Evolutionary conservation across 2,329 filamentous ascomycete genomes (phyloP).

Genomic region (Ophiocordyceps australis): DNA sequence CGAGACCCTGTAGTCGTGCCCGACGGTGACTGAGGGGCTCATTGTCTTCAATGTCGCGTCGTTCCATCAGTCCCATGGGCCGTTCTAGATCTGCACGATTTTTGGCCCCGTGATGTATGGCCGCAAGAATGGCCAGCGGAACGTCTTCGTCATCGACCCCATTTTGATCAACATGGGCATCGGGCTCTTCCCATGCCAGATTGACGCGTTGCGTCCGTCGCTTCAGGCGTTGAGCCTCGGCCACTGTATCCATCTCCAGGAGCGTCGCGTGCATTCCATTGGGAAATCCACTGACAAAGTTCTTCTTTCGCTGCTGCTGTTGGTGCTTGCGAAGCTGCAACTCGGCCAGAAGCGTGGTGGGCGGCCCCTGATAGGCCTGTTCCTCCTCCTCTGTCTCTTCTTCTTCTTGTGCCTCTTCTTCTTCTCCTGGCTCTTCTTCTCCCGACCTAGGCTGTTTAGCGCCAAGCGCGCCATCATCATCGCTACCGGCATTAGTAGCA

Average conservation of each 20-base stretch:
- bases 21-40: slow-evolving; percentile 70
- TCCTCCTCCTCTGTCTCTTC: slow-evolving; percentile 23
- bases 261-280: slow-evolving; percentile 83
- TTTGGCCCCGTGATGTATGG: slow-evolving; percentile 33
- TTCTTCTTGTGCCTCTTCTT: slow-evolving; percentile 18
- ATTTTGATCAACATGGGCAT: slow-evolving; percentile 22
- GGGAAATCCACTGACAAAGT: slow-evolving; percentile 40
- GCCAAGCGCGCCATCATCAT: slow-evolving; percentile 3
- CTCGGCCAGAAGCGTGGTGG: slow-evolving; percentile 84
- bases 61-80: slow-evolving; percentile 61
- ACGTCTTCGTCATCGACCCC: slow-evolving; percentile 63
- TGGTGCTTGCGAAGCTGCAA: slow-evolving; percentile 81
- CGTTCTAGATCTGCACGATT: slow-evolving; percentile 37
- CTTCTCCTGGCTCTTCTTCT: slow-evolving; percentile 2
- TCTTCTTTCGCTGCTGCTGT: slow-evolving; percentile 56
- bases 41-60: slow-evolving; percentile 74
- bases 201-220: slow-evolving; percentile 62
- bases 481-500: slow-evolving; percentile 1
- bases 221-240: slow-evolving; percentile 62
- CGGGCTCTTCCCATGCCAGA: slow-evolving; percentile 73
- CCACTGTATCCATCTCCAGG: slow-evolving; percentile 77
- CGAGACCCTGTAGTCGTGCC: slow-evolving; percentile 51
- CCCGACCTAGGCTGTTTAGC: slow-evolving; percentile 9
- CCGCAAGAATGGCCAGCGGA: slow-evolving; percentile 64
- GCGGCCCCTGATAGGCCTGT: slow-evolving; percentile 45